These are phyloP conservation scores for Daldinia sp. DNA, from an alignment of 2,329 filamentous ascomycete genomes.

Conservation along the genomic window DNA sequence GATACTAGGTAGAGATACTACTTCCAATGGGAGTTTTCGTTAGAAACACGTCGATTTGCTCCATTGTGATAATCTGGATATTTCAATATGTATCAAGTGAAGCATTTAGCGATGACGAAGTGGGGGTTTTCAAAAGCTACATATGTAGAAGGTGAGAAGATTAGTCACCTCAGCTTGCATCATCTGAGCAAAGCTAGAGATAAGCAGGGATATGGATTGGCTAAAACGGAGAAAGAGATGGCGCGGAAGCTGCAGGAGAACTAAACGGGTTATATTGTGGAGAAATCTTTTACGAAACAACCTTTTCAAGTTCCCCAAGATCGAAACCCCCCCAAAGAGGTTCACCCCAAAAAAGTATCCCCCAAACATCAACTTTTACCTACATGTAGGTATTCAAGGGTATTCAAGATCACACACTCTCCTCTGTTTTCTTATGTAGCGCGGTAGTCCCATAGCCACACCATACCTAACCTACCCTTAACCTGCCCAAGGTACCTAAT, in stretches of 20 bases:
- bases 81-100: neutral
- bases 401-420: conserved; percentile 20
- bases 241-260: conserved; percentile 39
- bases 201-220: conserved; percentile 36
- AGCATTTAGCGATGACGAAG: neutral
- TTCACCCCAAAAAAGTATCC: conserved; percentile 24
- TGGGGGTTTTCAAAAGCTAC: neutral
- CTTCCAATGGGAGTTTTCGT: neutral
- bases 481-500: neutral
- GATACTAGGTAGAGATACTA: neutral
- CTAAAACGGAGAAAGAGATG: conserved; percentile 43
- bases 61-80: neutral
- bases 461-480: neutral
- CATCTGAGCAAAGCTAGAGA: conserved; percentile 20
- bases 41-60: neutral
- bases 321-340: conserved; percentile 16
- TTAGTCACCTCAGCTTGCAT: conserved; percentile 36
- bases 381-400: conserved; percentile 10
- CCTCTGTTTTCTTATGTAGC: conserved; percentile 23
- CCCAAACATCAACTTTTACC: conserved; percentile 21
- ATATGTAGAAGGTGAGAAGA: conserved; percentile 23
- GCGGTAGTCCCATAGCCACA: neutral
- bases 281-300: conserved; percentile 40
- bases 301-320: conserved; percentile 38
- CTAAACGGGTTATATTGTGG: conserved; percentile 43